Conservation (phyloP, 257 asterid species). For the Lithospermum erythrorhizon region DNA sequence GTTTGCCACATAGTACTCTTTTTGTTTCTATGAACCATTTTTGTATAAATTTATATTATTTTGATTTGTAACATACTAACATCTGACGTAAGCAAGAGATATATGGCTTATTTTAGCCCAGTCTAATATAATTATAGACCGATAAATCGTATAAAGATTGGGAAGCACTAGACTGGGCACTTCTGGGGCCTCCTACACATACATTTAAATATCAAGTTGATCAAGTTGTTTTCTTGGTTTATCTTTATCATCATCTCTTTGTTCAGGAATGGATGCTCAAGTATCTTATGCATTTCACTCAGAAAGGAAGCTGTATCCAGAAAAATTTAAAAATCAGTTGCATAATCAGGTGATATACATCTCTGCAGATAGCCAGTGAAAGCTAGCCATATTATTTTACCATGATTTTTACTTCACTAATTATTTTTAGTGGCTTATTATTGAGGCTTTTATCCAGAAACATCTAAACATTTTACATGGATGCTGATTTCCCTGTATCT, state of each 20-base stretch:
- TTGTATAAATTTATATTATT: no score
- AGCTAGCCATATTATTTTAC: neutral
- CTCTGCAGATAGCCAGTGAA: neutral
- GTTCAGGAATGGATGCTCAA: slow-evolving; percentile 91
- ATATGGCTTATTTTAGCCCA: no score
- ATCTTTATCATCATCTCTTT: neutral
- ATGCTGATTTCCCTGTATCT: slow-evolving; percentile 9
- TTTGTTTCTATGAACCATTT: no score
- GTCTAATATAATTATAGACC: no score
- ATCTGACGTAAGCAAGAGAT: no score
- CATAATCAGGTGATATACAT: slow-evolving; percentile 57
- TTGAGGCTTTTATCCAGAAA: neutral
- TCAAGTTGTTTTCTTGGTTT: slow-evolving; percentile 2
- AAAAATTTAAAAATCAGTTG: slow-evolving; percentile 78
- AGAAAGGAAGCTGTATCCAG: slow-evolving; percentile 77
- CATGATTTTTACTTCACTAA: neutral
- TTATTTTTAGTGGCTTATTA: no score
- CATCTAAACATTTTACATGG: neutral
- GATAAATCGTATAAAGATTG: no score
- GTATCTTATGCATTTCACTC: slow-evolving; percentile 91
- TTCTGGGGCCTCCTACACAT: no score
- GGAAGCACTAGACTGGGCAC: no score
- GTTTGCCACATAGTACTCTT: neutral
- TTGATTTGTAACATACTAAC: no score
- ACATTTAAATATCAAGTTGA: neutral